Conservation (phyloP, 345 rosid genomes). For the Limnanthes douglasii region DNA sequence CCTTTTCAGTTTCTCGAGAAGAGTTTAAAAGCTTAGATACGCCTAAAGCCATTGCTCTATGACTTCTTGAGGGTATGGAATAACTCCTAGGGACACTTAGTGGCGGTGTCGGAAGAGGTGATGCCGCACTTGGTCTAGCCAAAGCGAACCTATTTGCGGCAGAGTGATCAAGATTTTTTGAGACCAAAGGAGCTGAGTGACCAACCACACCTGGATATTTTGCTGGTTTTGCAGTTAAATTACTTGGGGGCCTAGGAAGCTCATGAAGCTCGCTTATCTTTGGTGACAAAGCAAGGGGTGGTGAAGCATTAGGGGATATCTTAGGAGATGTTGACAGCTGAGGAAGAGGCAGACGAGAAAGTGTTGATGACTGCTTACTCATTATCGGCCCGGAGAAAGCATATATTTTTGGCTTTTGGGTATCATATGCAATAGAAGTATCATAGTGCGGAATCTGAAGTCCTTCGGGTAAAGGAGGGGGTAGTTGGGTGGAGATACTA, state of each 20-base stretch:
- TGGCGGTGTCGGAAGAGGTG: slow-evolving; percentile 83
- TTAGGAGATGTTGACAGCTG: slow-evolving; percentile 48
- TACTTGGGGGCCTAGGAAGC: slow-evolving; percentile 87
- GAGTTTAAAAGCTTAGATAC: slow-evolving; percentile 27
- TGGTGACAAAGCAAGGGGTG: slow-evolving; percentile 81
- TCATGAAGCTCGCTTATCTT: slow-evolving; percentile 73
- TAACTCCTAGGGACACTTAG: slow-evolving; percentile 49
- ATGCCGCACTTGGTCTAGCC: slow-evolving; percentile 24
- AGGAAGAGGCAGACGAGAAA: slow-evolving; percentile 22
- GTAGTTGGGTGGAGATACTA: slow-evolving; percentile 27
- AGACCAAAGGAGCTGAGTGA: slow-evolving; percentile 75
- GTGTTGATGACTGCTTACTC: slow-evolving; percentile 29
- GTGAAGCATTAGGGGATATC: slow-evolving; percentile 70
- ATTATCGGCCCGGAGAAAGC: slow-evolving; percentile 70
- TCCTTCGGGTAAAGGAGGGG: slow-evolving; percentile 46
- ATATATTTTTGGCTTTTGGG: slow-evolving; percentile 32
- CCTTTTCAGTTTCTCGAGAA: slow-evolving; percentile 19
- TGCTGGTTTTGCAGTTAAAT: slow-evolving; percentile 25
- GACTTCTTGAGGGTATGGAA: slow-evolving; percentile 77
- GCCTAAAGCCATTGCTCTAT: slow-evolving; percentile 41
- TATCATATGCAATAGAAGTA: slow-evolving; percentile 14
- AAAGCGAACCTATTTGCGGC: slow-evolving; percentile 22
- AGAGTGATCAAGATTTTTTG: slow-evolving; percentile 43
- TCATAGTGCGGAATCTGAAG: slow-evolving; percentile 18
- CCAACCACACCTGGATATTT: slow-evolving; percentile 39